phyloP scores from a whole-genome alignment of 257 asterid species.

The Osmanthus fragrans region DNA sequence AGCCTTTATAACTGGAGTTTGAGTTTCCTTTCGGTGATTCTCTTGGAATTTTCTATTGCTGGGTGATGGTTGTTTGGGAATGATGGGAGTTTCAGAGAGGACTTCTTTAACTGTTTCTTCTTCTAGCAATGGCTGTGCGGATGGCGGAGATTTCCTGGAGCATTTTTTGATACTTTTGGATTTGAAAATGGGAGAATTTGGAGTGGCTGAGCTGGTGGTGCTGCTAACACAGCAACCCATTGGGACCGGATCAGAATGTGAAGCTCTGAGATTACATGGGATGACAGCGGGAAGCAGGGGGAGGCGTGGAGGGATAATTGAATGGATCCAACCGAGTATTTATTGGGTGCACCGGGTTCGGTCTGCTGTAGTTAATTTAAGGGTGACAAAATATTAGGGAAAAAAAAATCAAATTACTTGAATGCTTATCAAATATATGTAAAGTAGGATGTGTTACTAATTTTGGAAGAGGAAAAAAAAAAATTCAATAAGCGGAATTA shows the following conservation, averaged over 20 bases:
- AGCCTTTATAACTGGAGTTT: conserved; percentile 39
- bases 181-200: conserved; percentile 9
- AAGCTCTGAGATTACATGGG: background rate
- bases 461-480: too few species aligned
- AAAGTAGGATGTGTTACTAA: too few species aligned
- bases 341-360: background rate
- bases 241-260: background rate
- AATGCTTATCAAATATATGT: too few species aligned
- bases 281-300: conserved; percentile 8
- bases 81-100: conserved; percentile 57
- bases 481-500: too few species aligned
- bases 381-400: background rate
- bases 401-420: too few species aligned
- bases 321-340: background rate
- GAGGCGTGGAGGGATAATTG: background rate
- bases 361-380: background rate
- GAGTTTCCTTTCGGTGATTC: conserved; percentile 28
- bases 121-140: conserved; percentile 40
- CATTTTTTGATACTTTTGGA: conserved; percentile 12
- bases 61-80: conserved; percentile 25
- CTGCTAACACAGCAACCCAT: conserved; percentile 73
- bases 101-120: conserved; percentile 78
- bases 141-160: conserved; percentile 49
- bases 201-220: background rate
- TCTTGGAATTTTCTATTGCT: conserved; percentile 1